These are phyloP conservation scores for Cryptosporidium canis DNA, from an alignment of 169 alveolate genomes.

Conservation along the genomic window DNA sequence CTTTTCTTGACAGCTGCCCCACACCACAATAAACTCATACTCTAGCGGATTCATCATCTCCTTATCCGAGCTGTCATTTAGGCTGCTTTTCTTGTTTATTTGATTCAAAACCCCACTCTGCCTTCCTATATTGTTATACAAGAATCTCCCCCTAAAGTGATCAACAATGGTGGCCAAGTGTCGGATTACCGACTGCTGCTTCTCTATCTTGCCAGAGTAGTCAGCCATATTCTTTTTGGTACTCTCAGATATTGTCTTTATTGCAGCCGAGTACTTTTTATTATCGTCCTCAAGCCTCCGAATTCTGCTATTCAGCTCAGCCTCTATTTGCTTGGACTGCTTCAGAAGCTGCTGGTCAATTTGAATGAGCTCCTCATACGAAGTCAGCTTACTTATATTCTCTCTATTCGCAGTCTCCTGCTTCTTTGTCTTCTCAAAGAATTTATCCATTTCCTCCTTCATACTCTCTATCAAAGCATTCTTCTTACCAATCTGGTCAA, in stretches of 20 bases:
- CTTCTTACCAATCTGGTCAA: conserved; percentile 14
- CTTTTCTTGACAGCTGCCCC: conserved; percentile 37
- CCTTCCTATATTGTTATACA: conserved; percentile 53
- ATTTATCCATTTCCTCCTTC: conserved; percentile 26
- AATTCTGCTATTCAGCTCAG: conserved; percentile 13
- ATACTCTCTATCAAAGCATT: conserved; percentile 10
- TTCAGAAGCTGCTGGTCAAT: conserved; percentile 52
- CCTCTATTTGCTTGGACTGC: conserved; percentile 31
- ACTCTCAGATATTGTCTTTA: conserved; percentile 5
- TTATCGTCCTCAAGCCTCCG: conserved; percentile 11
- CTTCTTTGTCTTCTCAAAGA: conserved; percentile 27
- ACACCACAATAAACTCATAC: conserved; percentile 38
- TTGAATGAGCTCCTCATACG: conserved; percentile 58
- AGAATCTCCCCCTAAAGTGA: conserved; percentile 39
- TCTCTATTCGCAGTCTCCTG: conserved; percentile 37
- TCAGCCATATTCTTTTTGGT: not conserved
- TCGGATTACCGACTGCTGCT: not conserved
- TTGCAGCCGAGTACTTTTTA: not conserved
- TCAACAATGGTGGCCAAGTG: conserved; percentile 21
- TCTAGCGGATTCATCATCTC: conserved; percentile 57
- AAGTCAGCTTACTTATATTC: conserved; percentile 3
- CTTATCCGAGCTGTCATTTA: not conserved
- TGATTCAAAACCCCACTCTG: conserved; percentile 32
- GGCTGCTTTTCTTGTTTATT: not conserved
- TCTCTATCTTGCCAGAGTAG: not conserved